Conservation (phyloP, 2,329 filamentous ascomycete genomes). For the Aspergillus chevalieri region DNA sequence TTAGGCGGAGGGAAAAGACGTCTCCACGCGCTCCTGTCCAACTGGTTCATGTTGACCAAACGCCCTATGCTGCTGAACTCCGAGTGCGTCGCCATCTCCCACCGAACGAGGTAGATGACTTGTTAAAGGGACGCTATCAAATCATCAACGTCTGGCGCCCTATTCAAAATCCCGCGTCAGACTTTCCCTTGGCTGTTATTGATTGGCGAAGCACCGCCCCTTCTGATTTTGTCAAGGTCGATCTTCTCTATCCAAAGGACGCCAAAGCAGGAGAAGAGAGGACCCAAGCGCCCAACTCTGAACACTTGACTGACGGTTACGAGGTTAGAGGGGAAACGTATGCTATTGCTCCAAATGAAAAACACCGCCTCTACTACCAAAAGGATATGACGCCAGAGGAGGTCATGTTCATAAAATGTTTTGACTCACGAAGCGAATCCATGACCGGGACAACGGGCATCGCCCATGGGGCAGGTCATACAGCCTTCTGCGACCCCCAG, state of each 20-base stretch:
- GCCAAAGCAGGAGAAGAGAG: conserved; percentile 57
- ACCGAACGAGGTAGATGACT: conserved; percentile 49
- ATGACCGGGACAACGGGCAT: conserved; percentile 35
- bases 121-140: conserved; percentile 56
- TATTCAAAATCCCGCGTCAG: conserved; percentile 57
- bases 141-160: conserved; percentile 69
- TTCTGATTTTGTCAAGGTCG: conserved; percentile 54
- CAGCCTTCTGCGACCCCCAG: conserved; percentile 51
- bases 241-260: conserved; percentile 56
- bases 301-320: conserved; percentile 53
- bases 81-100: conserved; percentile 58
- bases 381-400: conserved; percentile 61
- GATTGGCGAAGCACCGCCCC: conserved; percentile 56
- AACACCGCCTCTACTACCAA: conserved; percentile 59
- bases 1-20: conserved; percentile 51
- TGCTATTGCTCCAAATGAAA: conserved; percentile 51
- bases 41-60: conserved; percentile 68
- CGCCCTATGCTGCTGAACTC: conserved; percentile 54
- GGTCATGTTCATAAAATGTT: conserved; percentile 52
- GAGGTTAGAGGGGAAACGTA: conserved; percentile 60
- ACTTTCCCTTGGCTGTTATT: conserved; percentile 63
- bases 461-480: conserved; percentile 47
- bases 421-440: conserved; percentile 44
- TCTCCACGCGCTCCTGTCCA: conserved; percentile 60
- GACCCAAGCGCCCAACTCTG: conserved; percentile 43